Base-by-base conservation (phyloP, 2,329 filamentous ascomycete genomes). In the Aspergillus sp. region DNA sequence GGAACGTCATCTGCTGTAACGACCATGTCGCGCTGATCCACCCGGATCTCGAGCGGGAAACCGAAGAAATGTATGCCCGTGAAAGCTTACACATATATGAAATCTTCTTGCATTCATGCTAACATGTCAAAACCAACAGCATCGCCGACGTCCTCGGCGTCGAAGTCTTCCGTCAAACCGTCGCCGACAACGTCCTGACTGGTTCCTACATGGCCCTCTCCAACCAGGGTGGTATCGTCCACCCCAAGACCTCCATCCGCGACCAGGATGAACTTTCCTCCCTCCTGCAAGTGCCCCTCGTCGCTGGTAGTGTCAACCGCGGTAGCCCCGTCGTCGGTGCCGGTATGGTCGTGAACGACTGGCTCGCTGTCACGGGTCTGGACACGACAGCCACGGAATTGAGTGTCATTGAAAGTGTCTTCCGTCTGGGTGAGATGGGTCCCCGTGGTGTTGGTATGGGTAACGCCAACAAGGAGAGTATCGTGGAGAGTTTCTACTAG, bases 401-500 rank as follows among this genome's bases (percentile, higher is more conserved):
- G 71, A 96, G 92, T 74, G 95, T 99, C 61, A 87, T 99, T 59
- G 95, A 99, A 85, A 93, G 89, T 71, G 93, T 99, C 66, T 99
- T 99, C 84, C 87, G 92, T 71, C 83, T 99, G 50, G 93, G 93
- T 65, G 94, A 98, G 82, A 92, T 91, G 70, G 82, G 80, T 3
- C 70, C 72, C 57, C 85, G 88, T 67, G 91, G 87, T 6, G 89
- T 92, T 54, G 87, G 82, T 0, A 61, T 66, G 55, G 71, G 68
- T 21, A 71, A 67, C 61, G 67, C 70, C 69, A 89, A 97, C 83
- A 98, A 97, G 86, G 94, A 98, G 78, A 95, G 92, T 67, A 96
- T 99, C 87, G 95, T 99, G 64, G 95, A 99, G 84, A 96, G 91
- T 72, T 99, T 98, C 82, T 99, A 99, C 83, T 99, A 85, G 84